Percentiles rank a stretch among this genome's conserved stretches.
These are phyloP conservation scores for Cudoniella acicularis DNA, from an alignment of 495 filamentous ascomycete species.

Conservation along the genomic window DNA sequence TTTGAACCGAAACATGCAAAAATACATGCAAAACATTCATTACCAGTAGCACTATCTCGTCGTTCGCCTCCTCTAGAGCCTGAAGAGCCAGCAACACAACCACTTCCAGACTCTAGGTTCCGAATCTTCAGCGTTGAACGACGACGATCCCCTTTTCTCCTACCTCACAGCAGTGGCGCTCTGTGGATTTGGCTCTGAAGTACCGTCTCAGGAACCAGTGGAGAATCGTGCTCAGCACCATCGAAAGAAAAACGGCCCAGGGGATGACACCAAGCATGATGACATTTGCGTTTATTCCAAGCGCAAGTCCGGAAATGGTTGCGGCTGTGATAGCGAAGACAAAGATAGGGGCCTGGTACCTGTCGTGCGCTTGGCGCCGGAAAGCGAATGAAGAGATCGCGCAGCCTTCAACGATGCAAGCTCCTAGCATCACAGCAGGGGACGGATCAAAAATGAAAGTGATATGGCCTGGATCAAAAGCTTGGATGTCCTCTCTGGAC, in stretches of 20 bases:
- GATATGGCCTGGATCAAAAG: conserved; percentile 15
- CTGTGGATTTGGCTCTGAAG: not conserved
- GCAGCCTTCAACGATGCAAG: conserved; percentile 43
- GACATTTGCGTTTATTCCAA: conserved; percentile 32
- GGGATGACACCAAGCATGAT: conserved; percentile 41
- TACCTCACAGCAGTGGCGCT: conserved; percentile 3
- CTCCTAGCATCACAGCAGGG: conserved; percentile 37
- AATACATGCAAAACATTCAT: not conserved
- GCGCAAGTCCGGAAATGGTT: conserved; percentile 27
- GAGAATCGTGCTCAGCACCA: conserved; percentile 31
- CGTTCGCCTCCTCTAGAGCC: not conserved
- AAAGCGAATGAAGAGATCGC: conserved; percentile 42
- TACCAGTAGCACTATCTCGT: not conserved
- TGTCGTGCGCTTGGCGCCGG: conserved; percentile 37
- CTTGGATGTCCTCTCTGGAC: not conserved
- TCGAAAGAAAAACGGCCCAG: conserved; percentile 38
- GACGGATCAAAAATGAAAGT: conserved; percentile 30
- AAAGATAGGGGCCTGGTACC: conserved; percentile 36
- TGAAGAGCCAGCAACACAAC: not conserved
- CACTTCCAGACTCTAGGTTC: not conserved
- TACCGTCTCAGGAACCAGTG: conserved; percentile 12
- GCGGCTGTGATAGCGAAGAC: conserved; percentile 30
- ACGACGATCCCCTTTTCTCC: conserved; percentile 9
- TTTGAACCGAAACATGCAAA: not conserved
- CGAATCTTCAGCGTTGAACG: not conserved